Evolutionary conservation across 2,329 filamentous ascomycete species (phyloP), one percentile per base, ranked within the genome.

Genomic region (Teratosphaeria destructans): DNA sequence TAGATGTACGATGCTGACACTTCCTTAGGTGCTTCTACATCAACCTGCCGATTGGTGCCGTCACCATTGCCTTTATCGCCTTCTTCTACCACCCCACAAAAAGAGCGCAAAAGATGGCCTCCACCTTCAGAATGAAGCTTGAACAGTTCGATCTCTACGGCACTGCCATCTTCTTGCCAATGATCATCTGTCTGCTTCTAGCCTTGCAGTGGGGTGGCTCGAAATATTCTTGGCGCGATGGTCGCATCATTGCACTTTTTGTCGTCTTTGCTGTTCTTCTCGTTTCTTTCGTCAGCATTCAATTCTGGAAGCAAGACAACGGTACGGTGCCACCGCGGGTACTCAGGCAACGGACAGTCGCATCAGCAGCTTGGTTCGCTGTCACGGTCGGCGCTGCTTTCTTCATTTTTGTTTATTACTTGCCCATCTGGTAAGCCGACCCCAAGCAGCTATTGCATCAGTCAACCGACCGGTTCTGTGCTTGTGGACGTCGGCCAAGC

Each of bases 121-220:
- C 63, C 12, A 72, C 72, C 29, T 75, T 67, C 65, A 74, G 67
- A 59, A 65, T 72, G 43, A 74, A 76, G 60, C 43, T 79, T 26
- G 62, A 71, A 61, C 75, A 78, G 61, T 77, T 81, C 62, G 78
- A 81, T 64, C 67, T 78, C n/a, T 66, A 71, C 43, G 79, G 78
- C 10, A 77, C 73, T 2, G 62, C 71, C 16, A 74, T 80, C 64
- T 78, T 81, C 68, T 63, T 80, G 34, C 77, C 77, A 0, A 75
- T 74, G 62, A 75, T 79, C 61, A 71, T 81, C 59, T 79, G 76
- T 65, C 67, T 80, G 43, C 69, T 81, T 10, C 73, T 81, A 37
- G 79, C 79, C 49, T 72, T 81, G 5, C 77, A 80, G 59, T 81
- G 78, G 78, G 79, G 78, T 57, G 78, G 78, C 35, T 74, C 72